Base-by-base conservation (phyloP, 2,329 filamentous ascomycete genomes). In the Colletotrichum plurivorum region DNA sequence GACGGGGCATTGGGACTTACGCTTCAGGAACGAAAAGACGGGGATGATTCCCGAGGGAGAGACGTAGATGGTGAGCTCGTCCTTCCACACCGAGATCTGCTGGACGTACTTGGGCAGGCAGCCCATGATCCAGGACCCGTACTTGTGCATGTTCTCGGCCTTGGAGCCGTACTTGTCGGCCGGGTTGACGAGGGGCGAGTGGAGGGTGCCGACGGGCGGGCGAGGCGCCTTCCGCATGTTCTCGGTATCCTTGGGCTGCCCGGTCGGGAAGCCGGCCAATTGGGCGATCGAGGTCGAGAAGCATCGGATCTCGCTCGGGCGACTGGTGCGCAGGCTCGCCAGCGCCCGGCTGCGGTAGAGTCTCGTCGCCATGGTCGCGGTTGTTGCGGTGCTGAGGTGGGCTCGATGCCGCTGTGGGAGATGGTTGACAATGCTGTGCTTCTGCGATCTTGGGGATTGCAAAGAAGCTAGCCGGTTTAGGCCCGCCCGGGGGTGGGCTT, bases 61-160 rank as follows among this genome's bases (percentile, higher is more conserved):
- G 78, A 98, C 96, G 83, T 97, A 95, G 80, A 98, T 94, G 75
- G 93, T 94, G 79, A 99, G 90, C 84, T 99, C 96, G 80, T 99
- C 96, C 85, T 99, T 99, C 96, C 96, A 99, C 64, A 99, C 95
- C 13, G 95, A 97, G 85, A 98, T 98, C 84, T 99, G 96, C 85
- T 99, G 97, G 76, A 99, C 90, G 84, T 97, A 98, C 87, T 98
- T 98, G 76, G 96, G 97, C 78, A 99, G 84, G 82, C 94, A 97
- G 74, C 94, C 95, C 90, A 99, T 95, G 77, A 99, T 85, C 89
- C 97, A 99, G 78, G 97, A 91, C 77, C 96, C 96, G 79, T 99
- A 99, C 77, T 91, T 92, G 87, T 99, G 96, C 79, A 98, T 87
- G 78, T 92, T 89, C 73, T 97, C 93, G 74, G 93, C 90, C 85